Evolutionary conservation across 805 yeast genomes (phyloP).

Genomic region (Ogataea zsoltii): DNA sequence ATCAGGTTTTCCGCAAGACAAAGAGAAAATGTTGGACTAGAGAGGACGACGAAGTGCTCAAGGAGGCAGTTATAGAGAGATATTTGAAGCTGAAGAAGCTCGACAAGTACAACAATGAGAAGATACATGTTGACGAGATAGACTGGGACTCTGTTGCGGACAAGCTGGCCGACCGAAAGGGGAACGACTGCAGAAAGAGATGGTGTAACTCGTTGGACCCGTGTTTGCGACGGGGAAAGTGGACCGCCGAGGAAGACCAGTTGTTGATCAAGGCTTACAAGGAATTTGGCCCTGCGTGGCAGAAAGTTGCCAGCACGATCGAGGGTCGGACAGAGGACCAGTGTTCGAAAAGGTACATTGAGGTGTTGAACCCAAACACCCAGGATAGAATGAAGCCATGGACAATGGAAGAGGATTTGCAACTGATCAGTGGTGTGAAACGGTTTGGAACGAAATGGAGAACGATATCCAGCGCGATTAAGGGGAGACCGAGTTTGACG

Average conservation of each 20-base stretch:
- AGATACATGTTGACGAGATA: slow-evolving; percentile 41
- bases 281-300: slow-evolving; percentile 81
- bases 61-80: slow-evolving; percentile 41
- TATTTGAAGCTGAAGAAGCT: slow-evolving; percentile 22
- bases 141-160: slow-evolving; percentile 65
- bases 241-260: slow-evolving; percentile 83
- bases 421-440: slow-evolving; percentile 66
- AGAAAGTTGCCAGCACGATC: slow-evolving; percentile 72
- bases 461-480: slow-evolving; percentile 67
- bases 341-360: slow-evolving; percentile 88
- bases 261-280: slow-evolving; percentile 61
- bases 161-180: slow-evolving; percentile 52
- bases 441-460: slow-evolving; percentile 88
- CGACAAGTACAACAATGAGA: slow-evolving; percentile 24
- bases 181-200: slow-evolving; percentile 83
- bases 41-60: slow-evolving; percentile 66
- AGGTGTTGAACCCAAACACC: slow-evolving; percentile 81
- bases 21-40: slow-evolving; percentile 72
- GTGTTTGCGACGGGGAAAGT: slow-evolving; percentile 73
- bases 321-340: slow-evolving; percentile 92
- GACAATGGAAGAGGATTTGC: slow-evolving; percentile 74
- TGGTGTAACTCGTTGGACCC: slow-evolving; percentile 91
- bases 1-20: slow-evolving; percentile 66
- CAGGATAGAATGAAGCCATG: slow-evolving; percentile 78
- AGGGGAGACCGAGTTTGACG: slow-evolving; percentile 82